Conservation (phyloP, 306 rosid genomes). For the Hippophae rhamnoides region DNA sequence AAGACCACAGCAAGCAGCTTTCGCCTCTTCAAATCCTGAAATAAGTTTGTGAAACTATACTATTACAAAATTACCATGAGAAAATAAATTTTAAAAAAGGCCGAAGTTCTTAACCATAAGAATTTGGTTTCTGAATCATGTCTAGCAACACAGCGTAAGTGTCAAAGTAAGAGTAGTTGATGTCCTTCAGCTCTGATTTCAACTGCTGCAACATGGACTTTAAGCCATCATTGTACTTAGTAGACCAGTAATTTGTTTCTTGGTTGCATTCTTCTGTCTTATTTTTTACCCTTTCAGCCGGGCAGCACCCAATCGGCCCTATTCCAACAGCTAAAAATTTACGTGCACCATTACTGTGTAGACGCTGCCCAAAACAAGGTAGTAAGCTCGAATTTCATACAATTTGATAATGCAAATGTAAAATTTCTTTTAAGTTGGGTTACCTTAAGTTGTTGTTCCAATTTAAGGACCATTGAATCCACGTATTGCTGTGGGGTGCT, state of each 20-base stretch:
- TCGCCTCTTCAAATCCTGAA: conserved; percentile 55
- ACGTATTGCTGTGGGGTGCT: conserved; percentile 40
- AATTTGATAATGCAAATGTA: too few relatives aligned
- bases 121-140: conserved; percentile 26
- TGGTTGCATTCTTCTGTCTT: conserved; percentile 29
- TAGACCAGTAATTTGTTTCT: conserved; percentile 30
- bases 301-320: conserved; percentile 61
- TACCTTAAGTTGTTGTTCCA: conserved; percentile 53
- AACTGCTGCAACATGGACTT: conserved; percentile 35
- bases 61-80: background rate
- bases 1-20: conserved; percentile 68
- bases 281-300: conserved; percentile 27
- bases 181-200: conserved; percentile 26
- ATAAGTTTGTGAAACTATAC: background rate
- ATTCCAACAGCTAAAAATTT: conserved; percentile 42
- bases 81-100: too few relatives aligned
- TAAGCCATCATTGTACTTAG: conserved; percentile 36
- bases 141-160: conserved; percentile 26
- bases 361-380: conserved; percentile 24
- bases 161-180: conserved; percentile 39
- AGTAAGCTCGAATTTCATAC: too few relatives aligned
- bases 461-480: conserved; percentile 35
- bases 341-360: conserved; percentile 40
- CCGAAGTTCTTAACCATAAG: conserved; percentile 27
- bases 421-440: background rate